Evolutionary conservation across 2,329 filamentous ascomycete species (phyloP), one percentile per base, ranked within the genome.

Genomic region (Tympanopsis confertula): DNA sequence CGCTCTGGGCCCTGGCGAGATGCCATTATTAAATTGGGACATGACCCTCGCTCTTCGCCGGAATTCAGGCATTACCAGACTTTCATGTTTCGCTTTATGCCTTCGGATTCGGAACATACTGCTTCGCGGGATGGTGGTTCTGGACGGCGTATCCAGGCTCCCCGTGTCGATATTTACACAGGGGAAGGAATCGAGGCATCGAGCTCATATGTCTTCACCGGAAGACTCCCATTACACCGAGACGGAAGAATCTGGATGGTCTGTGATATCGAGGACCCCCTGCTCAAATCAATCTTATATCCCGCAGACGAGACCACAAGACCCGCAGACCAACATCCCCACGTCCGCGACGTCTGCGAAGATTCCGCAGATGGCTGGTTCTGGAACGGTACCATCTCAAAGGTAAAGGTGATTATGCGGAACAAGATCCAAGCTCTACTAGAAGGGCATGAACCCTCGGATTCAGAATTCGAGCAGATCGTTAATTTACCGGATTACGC

Each of bases 161-260:
- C 30, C 12, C 30, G 30, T 7, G n/a, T n/a, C n/a, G n/a, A n/a
- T n/a, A n/a, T n/a, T n/a, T 18, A 13, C 30, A 43, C 35, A 15
- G 62, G 58, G 17, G 57, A 54, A 39, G 53, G 57, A 20, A 45
- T 55, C 5, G 60, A 61, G 33, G 59, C 22, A 58, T 56, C 15
- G 55, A 63, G 20, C 79, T 69, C 38, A 13, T 88, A 96, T 56
- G 65, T 89, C 2, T 96, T 95, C 57, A 86, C 93, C 43, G 89
- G 89, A 35, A 67, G 77, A 41, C 71, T 70, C 2, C 75, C 89
- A 39, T 75, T 76, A 13, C 72, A 74, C 1, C 30, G 7, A 10
- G 87, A 94, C 50, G 87, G 87, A 28, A 91, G 91, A 50, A 80
- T 91, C 36, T 98, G 87, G 82, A 91, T 96, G 64, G 73, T 93